Base-by-base conservation (phyloP, 345 rosid species). In the Eutrema heterophyllum region DNA sequence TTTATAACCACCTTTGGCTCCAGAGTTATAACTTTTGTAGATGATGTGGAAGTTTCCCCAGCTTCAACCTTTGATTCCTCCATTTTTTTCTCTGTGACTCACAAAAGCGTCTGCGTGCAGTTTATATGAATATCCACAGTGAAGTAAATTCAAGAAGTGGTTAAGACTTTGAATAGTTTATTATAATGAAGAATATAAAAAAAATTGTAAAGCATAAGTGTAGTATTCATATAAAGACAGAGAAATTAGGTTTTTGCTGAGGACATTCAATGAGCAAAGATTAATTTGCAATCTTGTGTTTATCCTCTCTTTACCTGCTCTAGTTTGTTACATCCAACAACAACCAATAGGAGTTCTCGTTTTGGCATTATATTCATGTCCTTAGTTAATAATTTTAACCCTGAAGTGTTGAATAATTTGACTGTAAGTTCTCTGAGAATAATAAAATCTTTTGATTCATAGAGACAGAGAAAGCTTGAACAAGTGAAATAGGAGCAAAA, bases 211-310 rank as follows among this genome's bases (percentile, higher is more conserved):
- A 64, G n/a, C 62, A 54, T 29, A 60, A 68, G 70, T 30, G 39
- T 57, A 13, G 36, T 12, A 30, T 30, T 57, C 72, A 71, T 50
- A 77, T 58, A 65, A 64, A 57, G 80, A 71, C 80, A 65, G 43
- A 50, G 43, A 58, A 36, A 57, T 76, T 77, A 77, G 76, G 80
- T 77, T 56, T 64, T 41, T 64, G 76, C 76, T 77, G 80, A 77
- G 72, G 56, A 71, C 63, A 77, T 71, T 32, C 18, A 16, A 33
- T 77, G 80, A 77, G 72, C 80, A 77, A 77, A 77, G 80, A 64
- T 40, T 70, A 18, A 5, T 77, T 63, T 56, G 67, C 49, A 46
- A 39, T 70, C 61, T 76, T 63, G 60, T 64, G 75, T 70, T 63
- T 63, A 53, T 71, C 71, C 0, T 56, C 58, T 64, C 40, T 55